Percentiles rank a stretch among this genome's conserved stretches.
Evolutionary conservation across 202 grass and related monocot genomes (phyloP).

Genomic region (Thinopyrum obtusiflorum): DNA sequence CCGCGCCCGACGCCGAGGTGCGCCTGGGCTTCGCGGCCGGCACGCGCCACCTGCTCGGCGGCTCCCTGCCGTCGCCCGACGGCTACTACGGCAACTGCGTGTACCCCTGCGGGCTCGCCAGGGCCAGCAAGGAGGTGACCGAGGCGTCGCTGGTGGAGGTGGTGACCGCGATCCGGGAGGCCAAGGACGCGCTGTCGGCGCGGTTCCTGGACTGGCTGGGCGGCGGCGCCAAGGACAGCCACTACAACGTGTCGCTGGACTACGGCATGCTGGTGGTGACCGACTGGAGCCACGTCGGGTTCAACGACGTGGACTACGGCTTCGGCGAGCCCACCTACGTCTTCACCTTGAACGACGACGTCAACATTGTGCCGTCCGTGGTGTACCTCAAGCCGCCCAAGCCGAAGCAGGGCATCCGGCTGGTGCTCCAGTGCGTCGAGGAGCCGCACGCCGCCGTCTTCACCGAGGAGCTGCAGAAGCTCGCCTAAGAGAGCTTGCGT

Average conservation of each 20-base stretch:
- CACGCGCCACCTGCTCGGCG: not conserved
- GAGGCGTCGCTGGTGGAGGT: constrained; percentile 1
- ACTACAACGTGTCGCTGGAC: constrained; percentile 18
- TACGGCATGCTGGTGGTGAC: constrained; percentile 1
- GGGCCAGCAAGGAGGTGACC: not conserved
- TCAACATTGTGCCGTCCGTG: not conserved
- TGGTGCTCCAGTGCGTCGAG: constrained; percentile 19
- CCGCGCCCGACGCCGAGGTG: not conserved
- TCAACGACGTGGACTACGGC: constrained; percentile 13
- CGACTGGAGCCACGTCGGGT: constrained; percentile 14
- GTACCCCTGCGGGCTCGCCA: not conserved
- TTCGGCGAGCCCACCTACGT: constrained; percentile 12
- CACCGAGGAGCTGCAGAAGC: not conserved
- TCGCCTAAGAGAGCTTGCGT: not conserved
- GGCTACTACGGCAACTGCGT: constrained; percentile 1
- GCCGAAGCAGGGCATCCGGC: constrained; percentile 17
- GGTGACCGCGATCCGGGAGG: not conserved
- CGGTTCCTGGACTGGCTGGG: constrained; percentile 14
- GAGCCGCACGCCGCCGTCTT: not conserved
- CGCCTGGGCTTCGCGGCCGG: constrained; percentile 2
- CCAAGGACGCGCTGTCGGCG: constrained; percentile 6
- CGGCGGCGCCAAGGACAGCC: constrained; percentile 12
- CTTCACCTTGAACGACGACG: not conserved
- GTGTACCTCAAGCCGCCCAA: constrained; percentile 19
- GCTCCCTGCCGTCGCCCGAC: not conserved